These are phyloP conservation scores for Populus ilicifolia DNA, from an alignment of 345 rosid species.

Conservation along the genomic window DNA sequence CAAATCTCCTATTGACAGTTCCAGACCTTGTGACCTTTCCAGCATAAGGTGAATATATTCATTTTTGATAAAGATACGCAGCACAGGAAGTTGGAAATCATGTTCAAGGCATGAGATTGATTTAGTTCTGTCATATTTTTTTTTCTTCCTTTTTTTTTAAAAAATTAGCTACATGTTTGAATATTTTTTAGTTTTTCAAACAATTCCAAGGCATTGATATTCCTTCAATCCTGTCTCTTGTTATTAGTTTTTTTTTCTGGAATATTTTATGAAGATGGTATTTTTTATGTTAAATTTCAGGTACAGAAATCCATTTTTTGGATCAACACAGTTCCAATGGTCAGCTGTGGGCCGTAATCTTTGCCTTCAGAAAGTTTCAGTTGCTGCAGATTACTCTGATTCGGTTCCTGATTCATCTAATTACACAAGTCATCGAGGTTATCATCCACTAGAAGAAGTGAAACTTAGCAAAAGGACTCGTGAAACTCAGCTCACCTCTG, in stretches of 20 bases:
- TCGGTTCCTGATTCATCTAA: slow-evolving; percentile 85
- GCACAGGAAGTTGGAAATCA: neutral
- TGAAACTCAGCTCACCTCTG: slow-evolving; percentile 61
- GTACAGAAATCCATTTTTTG: slow-evolving; percentile 46
- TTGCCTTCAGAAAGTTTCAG: slow-evolving; percentile 69
- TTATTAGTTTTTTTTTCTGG: neutral
- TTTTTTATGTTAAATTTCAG: slow-evolving; percentile 35
- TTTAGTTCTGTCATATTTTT: neutral
- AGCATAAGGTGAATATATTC: slow-evolving; percentile 44
- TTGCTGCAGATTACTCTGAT: slow-evolving; percentile 97
- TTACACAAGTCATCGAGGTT: slow-evolving; percentile 47
- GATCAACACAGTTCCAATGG: slow-evolving; percentile 56
- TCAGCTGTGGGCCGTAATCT: slow-evolving; percentile 49
- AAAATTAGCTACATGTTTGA: too few species aligned
- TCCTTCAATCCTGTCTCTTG: neutral
- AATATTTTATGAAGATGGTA: neutral
- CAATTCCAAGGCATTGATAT: neutral
- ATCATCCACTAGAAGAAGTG: slow-evolving; percentile 91
- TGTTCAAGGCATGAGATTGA: neutral
- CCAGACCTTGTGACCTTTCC: slow-evolving; percentile 40
- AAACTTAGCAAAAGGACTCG: slow-evolving; percentile 52
- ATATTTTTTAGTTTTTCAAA: too few species aligned
- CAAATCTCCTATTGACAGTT: slow-evolving; percentile 48
- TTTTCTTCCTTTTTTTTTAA: neutral
- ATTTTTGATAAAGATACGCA: neutral